Evolutionary conservation across 2,329 filamentous ascomycete genomes (phyloP).

Genomic region (Pyrenochaeta sp.): DNA sequence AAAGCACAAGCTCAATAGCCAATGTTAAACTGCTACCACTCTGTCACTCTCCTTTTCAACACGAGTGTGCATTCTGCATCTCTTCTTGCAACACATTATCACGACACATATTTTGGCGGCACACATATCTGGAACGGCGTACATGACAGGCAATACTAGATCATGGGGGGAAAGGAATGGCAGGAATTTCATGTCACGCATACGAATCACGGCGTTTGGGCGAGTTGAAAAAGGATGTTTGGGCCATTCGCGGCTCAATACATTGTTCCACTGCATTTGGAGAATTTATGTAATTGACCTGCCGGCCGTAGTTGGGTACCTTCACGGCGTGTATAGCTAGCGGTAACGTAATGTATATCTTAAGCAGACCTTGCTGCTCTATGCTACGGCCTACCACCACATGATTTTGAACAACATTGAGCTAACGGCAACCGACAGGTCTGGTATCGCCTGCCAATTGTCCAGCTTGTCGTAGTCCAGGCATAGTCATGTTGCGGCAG

Average conservation of each 20-base stretch:
- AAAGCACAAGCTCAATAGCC: conserved; percentile 55
- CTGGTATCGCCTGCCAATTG: not conserved
- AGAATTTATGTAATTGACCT: not conserved
- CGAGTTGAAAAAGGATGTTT: not conserved
- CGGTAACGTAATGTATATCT: conserved; percentile 6
- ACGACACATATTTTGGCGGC: not conserved
- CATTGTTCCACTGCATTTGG: not conserved
- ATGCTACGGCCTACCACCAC: too few relatives aligned
- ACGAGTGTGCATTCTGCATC: not conserved
- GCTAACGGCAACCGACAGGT: too few relatives aligned
- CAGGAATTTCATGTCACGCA: not conserved
- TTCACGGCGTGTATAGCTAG: not conserved
- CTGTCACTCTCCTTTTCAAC: not conserved
- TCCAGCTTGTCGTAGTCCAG: not conserved
- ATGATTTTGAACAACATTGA: too few relatives aligned
- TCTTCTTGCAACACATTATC: not conserved
- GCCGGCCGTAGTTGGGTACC: not conserved
- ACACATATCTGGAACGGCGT: not conserved
- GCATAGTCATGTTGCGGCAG: not conserved
- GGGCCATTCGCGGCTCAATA: not conserved
- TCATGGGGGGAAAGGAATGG: not conserved
- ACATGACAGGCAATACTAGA: not conserved
- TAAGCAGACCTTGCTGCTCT: not conserved
- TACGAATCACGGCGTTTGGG: not conserved
- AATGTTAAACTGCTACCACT: conserved; percentile 41